Conservation (phyloP, 1,284 basidiomycete species). For the Kwoniella shivajii region DNA sequence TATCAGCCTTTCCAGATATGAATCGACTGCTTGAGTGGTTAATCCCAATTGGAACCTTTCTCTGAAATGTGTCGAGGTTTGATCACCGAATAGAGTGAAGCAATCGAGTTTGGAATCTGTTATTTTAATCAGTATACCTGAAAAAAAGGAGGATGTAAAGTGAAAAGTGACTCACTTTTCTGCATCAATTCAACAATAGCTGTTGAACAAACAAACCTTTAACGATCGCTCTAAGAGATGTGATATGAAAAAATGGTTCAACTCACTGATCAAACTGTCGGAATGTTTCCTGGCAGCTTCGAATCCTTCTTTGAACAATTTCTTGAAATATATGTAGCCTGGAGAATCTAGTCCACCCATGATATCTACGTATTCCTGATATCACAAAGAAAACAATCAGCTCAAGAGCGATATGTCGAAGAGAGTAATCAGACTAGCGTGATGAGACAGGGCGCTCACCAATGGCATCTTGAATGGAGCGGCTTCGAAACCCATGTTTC, state of each 20-base stretch:
- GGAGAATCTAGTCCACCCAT: conserved; percentile 81
- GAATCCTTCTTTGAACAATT: conserved; percentile 89
- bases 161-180: conserved; percentile 64
- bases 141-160: too few relatives aligned
- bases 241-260: conserved; percentile 10
- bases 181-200: conserved; percentile 96
- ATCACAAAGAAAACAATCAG: neutral
- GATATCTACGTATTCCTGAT: conserved; percentile 91
- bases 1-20: conserved; percentile 84
- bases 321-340: conserved; percentile 81
- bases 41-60: conserved; percentile 93
- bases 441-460: conserved; percentile 37
- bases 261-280: conserved; percentile 90
- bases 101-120: conserved; percentile 92
- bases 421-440: neutral
- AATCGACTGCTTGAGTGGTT: conserved; percentile 82
- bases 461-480: conserved; percentile 94
- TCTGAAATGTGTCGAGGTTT: conserved; percentile 81
- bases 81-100: conserved; percentile 85
- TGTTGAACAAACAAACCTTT: conserved; percentile 38
- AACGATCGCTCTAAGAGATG: conserved; percentile 1
- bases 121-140: too few relatives aligned
- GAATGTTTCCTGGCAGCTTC: conserved; percentile 93
- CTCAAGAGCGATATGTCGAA: neutral
- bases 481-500: conserved; percentile 97